Evolutionary conservation across 257 asterid species (phyloP).

Genomic region (Petrea volubilis): DNA sequence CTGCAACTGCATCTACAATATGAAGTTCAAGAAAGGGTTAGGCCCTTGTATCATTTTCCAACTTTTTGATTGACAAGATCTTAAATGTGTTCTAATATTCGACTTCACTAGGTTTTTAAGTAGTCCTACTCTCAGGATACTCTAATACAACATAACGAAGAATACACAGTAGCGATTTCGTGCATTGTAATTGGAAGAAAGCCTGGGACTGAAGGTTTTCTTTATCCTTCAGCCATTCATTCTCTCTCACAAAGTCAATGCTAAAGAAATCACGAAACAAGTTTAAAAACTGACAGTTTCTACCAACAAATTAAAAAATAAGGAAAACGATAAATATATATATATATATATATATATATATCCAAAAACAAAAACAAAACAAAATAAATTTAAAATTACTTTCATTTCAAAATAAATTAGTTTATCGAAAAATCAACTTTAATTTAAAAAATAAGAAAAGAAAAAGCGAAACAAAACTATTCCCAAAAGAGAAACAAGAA

Average conservation of each 20-base stretch:
- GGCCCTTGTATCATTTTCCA: neutral
- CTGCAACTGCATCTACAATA: neutral
- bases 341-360: no score
- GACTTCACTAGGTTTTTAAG: neutral
- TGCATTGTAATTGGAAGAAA: neutral
- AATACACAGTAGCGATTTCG: no score
- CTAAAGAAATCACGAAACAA: neutral
- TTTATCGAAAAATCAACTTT: neutral
- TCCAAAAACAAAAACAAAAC: neutral
- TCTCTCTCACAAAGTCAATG: neutral
- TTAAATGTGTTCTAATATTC: neutral
- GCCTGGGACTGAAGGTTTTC: neutral
- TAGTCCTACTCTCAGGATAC: neutral
- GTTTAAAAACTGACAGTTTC: neutral
- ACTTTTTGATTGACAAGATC: neutral
- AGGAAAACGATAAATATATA: no score
- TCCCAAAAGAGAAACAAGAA: neutral
- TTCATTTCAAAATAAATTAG: neutral
- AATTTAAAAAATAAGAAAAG: neutral
- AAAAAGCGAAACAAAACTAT: no score
- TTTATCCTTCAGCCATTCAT: neutral
- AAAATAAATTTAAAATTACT: neutral
- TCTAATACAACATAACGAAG: neutral
- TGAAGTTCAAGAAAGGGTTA: neutral
- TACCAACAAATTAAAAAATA: constrained; percentile 8